A percentile compares a stretch with the other conserved stretches of the same genome.
phyloP scores from a whole-genome alignment of 305 asterid species.

The Lippia alba region DNA sequence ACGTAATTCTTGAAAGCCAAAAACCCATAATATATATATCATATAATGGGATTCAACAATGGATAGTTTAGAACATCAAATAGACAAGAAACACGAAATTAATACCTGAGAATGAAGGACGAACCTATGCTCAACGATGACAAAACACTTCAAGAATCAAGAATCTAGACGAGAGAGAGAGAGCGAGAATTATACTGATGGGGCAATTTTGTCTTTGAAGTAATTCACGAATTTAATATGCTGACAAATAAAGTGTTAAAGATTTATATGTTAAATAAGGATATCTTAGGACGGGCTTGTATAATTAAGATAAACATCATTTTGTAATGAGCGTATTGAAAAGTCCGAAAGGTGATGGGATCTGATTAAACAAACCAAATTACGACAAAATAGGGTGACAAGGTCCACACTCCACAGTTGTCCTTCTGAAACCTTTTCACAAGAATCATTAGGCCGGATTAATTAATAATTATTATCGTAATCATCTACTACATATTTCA shows the following conservation, averaged over 20 bases:
- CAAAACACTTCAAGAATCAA: conserved; percentile 1
- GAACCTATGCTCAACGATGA: not conserved
- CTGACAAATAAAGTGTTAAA: too few relatives aligned
- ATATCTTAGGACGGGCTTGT: too few relatives aligned
- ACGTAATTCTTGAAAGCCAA: conserved; percentile 6
- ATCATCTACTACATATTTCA: too few relatives aligned
- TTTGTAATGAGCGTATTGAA: not conserved
- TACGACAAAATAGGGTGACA: conserved; percentile 22
- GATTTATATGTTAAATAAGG: too few relatives aligned
- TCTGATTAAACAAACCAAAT: not conserved
- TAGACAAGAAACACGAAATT: not conserved
- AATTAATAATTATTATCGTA: too few relatives aligned
- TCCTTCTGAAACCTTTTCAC: too few relatives aligned
- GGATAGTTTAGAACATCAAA: conserved; percentile 17
- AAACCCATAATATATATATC: not conserved
- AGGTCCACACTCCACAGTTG: not conserved
- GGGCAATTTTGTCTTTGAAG: too few relatives aligned
- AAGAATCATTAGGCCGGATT: too few relatives aligned
- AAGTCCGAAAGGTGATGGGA: not conserved
- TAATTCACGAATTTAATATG: too few relatives aligned
- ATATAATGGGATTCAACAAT: not conserved
- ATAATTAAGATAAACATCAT: not conserved
- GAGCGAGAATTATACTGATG: not conserved
- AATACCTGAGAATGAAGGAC: not conserved
- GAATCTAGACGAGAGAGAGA: conserved; percentile 15